Evolutionary conservation across 345 rosid species (phyloP).

Genomic region (Citrus inodora): DNA sequence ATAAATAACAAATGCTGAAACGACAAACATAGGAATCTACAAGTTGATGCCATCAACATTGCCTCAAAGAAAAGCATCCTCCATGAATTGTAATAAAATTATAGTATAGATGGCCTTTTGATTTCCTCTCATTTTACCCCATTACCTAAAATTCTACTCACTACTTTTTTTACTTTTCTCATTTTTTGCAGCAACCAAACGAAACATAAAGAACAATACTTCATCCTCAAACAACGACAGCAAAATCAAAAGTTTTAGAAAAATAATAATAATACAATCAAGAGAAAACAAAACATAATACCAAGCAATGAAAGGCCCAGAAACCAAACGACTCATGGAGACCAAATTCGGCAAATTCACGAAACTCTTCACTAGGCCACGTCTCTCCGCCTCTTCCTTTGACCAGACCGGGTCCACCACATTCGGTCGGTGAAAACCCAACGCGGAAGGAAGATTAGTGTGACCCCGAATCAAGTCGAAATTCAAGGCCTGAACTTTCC

Average conservation of each 20-base stretch:
- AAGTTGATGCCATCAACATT: not conserved
- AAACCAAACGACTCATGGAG: conserved; percentile 67
- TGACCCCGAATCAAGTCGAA: conserved; percentile 41
- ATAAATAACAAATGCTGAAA: not conserved
- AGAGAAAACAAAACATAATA: conserved; percentile 15
- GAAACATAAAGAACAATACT: not conserved
- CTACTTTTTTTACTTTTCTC: not conserved
- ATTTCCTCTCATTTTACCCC: not conserved
- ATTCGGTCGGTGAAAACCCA: conserved; percentile 15
- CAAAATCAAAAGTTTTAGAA: not conserved
- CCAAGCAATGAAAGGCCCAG: conserved; percentile 95
- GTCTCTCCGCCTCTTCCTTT: conserved; percentile 22
- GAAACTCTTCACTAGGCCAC: conserved; percentile 44
- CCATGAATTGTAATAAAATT: not conserved
- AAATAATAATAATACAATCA: not conserved
- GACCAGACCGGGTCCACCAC: conserved; percentile 16
- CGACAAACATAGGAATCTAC: not conserved
- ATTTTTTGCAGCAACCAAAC: not conserved
- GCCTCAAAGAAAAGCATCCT: not conserved
- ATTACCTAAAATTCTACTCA: not conserved
- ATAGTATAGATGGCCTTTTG: not conserved
- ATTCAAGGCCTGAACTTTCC: conserved; percentile 54
- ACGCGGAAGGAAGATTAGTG: conserved; percentile 27
- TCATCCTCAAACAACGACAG: not conserved
- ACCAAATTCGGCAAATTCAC: conserved; percentile 78